Percentiles rank a stretch among this genome's conserved stretches.
Conservation (phyloP, 116 monocot species). For the Iris pallida region DNA sequence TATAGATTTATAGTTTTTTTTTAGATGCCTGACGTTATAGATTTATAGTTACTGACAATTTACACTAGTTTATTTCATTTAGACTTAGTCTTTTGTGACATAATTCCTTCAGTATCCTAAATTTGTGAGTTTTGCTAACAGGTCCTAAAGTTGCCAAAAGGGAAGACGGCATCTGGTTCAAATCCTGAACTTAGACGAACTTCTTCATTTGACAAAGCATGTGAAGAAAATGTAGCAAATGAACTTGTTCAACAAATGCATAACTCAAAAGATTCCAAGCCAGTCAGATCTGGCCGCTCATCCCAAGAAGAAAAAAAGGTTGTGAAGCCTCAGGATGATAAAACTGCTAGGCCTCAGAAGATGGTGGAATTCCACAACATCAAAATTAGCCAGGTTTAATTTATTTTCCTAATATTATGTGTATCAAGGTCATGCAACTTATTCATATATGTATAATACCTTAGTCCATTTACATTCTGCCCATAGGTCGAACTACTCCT, state of each 20-base stretch:
- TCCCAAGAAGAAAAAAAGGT: slow-evolving; percentile 92
- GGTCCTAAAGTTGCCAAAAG: slow-evolving; percentile 64
- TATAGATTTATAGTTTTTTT: too few relatives aligned
- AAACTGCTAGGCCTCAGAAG: slow-evolving; percentile 66
- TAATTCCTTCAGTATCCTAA: too few relatives aligned
- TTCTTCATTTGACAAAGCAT: slow-evolving; percentile 68
- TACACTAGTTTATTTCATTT: too few relatives aligned
- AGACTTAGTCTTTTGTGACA: too few relatives aligned
- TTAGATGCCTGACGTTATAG: too few relatives aligned
- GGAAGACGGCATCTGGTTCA: slow-evolving; percentile 60
- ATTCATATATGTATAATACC: neutral
- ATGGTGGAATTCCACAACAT: slow-evolving; percentile 99
- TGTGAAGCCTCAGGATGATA: slow-evolving; percentile 81
- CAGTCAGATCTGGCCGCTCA: slow-evolving; percentile 53
- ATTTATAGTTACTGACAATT: too few relatives aligned
- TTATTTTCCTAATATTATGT: slow-evolving; percentile 1
- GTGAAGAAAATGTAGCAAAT: slow-evolving; percentile 68
- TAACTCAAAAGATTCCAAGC: slow-evolving; percentile 67
- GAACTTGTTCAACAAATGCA: slow-evolving; percentile 51
- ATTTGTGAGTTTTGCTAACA: slow-evolving; percentile 14
- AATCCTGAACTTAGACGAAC: slow-evolving; percentile 61
- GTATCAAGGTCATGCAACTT: neutral
- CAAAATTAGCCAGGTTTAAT: slow-evolving; percentile 91
- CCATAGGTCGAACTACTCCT: slow-evolving; percentile 77
- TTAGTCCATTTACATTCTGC: neutral